phyloP scores from a whole-genome alignment of 1,284 basidiomycete genomes.

The Cutaneotrichosporon curvatum region DNA sequence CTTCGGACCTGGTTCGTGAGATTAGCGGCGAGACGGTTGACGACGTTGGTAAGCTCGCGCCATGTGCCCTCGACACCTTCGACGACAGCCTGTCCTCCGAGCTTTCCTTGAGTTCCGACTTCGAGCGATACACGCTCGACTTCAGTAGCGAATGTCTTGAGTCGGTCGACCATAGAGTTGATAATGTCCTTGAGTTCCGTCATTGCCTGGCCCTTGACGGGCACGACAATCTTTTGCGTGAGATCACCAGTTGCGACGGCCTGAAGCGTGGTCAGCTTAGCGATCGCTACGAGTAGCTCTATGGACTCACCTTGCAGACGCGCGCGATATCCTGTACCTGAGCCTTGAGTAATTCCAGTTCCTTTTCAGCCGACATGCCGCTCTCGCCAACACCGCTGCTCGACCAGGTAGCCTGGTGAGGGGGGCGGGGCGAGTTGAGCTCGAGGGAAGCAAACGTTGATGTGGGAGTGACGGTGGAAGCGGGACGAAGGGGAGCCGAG shows the following conservation, averaged over 20 bases:
- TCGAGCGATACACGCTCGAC: slow-evolving; percentile 61
- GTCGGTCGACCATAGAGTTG: slow-evolving; percentile 78
- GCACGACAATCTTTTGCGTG: slow-evolving; percentile 92
- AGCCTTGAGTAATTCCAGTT: slow-evolving; percentile 72
- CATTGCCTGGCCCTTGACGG: slow-evolving; percentile 94
- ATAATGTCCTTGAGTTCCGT: slow-evolving; percentile 96
- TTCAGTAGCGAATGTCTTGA: slow-evolving; percentile 51
- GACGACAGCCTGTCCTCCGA: slow-evolving; percentile 87
- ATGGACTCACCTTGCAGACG: slow-evolving; percentile 65
- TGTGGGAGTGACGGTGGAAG: slow-evolving; percentile 10
- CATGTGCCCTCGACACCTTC: slow-evolving; percentile 90
- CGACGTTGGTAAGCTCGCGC: slow-evolving; percentile 80
- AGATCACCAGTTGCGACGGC: slow-evolving; percentile 92
- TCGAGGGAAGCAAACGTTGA: slow-evolving; percentile 13
- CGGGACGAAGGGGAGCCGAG: slow-evolving; percentile 10
- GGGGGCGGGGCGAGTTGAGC: slow-evolving; percentile 22
- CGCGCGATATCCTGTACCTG: slow-evolving; percentile 85
- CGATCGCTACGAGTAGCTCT: neutral
- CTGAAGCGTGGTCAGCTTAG: slow-evolving; percentile 20
- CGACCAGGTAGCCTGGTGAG: slow-evolving; percentile 21
- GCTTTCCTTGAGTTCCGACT: slow-evolving; percentile 88
- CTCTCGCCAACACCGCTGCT: slow-evolving; percentile 23
- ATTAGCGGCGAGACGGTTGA: slow-evolving; percentile 89
- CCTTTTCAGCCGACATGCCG: slow-evolving; percentile 52
- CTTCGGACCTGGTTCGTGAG: slow-evolving; percentile 90